Evolutionary conservation across 495 filamentous ascomycete genomes (phyloP).

Genomic region (Melanomma pulvis-pyrius): DNA sequence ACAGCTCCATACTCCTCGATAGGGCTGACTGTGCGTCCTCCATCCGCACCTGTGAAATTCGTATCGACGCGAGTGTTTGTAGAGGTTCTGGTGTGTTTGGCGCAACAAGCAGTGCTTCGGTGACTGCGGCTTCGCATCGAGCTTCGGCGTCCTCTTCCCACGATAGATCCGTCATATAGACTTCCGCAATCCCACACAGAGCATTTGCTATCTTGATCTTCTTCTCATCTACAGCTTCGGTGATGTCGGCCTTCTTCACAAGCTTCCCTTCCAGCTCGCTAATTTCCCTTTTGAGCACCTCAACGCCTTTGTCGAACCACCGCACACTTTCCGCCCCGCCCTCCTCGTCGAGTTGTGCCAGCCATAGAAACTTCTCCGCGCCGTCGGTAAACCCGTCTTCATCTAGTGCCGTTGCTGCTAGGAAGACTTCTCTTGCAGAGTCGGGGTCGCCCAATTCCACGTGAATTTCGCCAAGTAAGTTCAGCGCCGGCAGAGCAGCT

Average conservation of each 20-base stretch:
- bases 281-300: constrained; percentile 67
- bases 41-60: constrained; percentile 79
- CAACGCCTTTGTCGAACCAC: constrained; percentile 85
- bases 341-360: constrained; percentile 87
- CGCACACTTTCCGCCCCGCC: constrained; percentile 80
- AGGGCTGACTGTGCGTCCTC: constrained; percentile 82
- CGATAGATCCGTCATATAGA: constrained; percentile 97
- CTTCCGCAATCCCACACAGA: constrained; percentile 85
- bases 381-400: constrained; percentile 73
- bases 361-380: constrained; percentile 92
- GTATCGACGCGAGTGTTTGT: constrained; percentile 89
- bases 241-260: constrained; percentile 41
- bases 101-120: constrained; percentile 78
- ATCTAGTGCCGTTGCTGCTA: constrained; percentile 70
- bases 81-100: constrained; percentile 78
- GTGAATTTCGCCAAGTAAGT: constrained; percentile 79
- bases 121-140: constrained; percentile 80
- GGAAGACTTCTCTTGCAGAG: constrained; percentile 67
- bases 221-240: constrained; percentile 65
- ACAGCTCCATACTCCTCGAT: constrained; percentile 71
- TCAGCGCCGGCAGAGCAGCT: constrained; percentile 65
- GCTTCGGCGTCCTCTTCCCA: constrained; percentile 89
- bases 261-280: constrained; percentile 50
- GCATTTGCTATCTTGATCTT: constrained; percentile 78
- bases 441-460: constrained; percentile 82